Evolutionary conservation across 2,329 filamentous ascomycete genomes (phyloP), one percentile per base, ranked within the genome.

Genomic region (Colletotrichum melonis): DNA sequence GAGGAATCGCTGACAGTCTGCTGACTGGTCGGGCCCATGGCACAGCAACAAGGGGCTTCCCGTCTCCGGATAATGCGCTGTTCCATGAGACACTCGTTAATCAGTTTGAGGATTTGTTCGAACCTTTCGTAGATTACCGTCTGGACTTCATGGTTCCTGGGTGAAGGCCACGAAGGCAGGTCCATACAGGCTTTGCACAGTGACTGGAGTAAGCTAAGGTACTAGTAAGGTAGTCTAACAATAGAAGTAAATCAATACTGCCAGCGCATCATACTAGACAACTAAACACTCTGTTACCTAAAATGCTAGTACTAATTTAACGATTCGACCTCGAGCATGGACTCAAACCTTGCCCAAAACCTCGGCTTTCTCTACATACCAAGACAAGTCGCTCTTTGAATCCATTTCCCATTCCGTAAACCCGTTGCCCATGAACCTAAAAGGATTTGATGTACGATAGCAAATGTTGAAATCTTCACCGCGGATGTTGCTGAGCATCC

Each of bases 391-490:
- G 30, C 76, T 80, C 22, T 80, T 80, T 16, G 59, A 26, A 16
- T 82, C 78, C 77, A 82, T 79, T 74, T 86, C 83, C 69, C 79
- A 79, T 52, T 78, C 78, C 2, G 84, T 84, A 73, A 85, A 84
- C 1, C 86, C 86, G 77, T 87, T 87, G 0, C 86, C 86, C 84
- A 88, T 82, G 74, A 87, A 87, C 30, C 82, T 73, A 75, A 85
- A 88, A 19, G 81, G 78, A 76, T 88, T 88, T n/a, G 76, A 69
- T 19, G 80, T 83, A 57, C 81, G 79, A 74, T 88, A 88, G 59
- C 77, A 78, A 52, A 88, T 82, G 3, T 87, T 82, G 74, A 87
- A 88, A 74, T 88, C 86, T 76, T 88, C 86, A 1, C 81, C 80
- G 8, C 87, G 79, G 12, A 88, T 81, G 3, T 82, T 79, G 12